Base-by-base conservation (phyloP, 2,329 filamentous ascomycete genomes). In the Podosphaera leucotricha region DNA sequence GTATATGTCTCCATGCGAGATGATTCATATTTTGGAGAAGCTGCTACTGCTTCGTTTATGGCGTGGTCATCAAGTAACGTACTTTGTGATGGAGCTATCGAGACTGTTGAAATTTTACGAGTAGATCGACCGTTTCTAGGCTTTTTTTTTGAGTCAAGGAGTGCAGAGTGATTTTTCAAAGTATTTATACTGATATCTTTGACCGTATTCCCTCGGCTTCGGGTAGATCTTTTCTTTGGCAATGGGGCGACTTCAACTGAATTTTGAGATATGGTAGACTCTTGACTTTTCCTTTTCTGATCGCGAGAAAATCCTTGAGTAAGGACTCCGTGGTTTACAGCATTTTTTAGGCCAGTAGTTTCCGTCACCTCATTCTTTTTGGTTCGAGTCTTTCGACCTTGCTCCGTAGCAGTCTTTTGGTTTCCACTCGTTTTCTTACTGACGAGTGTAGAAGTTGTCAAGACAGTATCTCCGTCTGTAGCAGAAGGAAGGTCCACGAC, bases 41-140 rank as follows among this genome's bases (percentile, higher is more conserved):
- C 73, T 53, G 79, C 70, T 1, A 82, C 62, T 41, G 72, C 72
- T 19, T 69, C 68, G 43, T 82, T 74, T 33, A 81, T 68, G 49
- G 80, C 76, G 1, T 74, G 70, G 47, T 33, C 28, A 2, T 24
- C 22, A 0, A 69, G 67, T 10, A 70, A 59, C 3, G 46, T 39
- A 15, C 60, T 60, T n/a, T 63, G 61, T 6, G 61, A 54, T 1
- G 71, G 69, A 28, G 64, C 60, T 15, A 59, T 53, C 2, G 67
- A 65, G 11, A 59, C 53, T 33, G 60, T 57, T 2, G 72, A 75
- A 1, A 56, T 57, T 49, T 72, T 73, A 26, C 68, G 64, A 8
- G 68, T 64, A 19, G 64, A 60, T 37, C 61, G 60, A 1, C 60
- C 60, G 54, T 67, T 71, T 57, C 64, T 70, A 15, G 57, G 53